A percentile compares a stretch with the other conserved stretches of the same genome.
These are phyloP conservation scores for Triticum monococcum DNA, from an alignment of 176 grass and related monocot species.

Conservation along the genomic window DNA sequence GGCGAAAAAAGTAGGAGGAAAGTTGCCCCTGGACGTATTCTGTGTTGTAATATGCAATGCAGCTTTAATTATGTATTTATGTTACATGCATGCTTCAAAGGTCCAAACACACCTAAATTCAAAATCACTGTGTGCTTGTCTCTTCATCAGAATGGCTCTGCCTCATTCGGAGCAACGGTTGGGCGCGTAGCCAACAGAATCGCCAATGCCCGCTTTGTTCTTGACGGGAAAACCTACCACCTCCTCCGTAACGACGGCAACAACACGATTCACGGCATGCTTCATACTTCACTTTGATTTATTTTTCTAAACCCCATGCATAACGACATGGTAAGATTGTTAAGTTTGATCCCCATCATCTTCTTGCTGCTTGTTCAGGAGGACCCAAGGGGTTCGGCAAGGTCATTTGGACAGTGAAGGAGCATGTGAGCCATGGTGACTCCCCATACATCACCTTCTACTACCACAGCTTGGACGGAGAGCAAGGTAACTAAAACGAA, in stretches of 20 bases:
- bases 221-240: conserved; percentile 54
- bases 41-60: background rate
- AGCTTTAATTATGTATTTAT: background rate
- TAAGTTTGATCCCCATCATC: background rate
- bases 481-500: conserved; percentile 1
- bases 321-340: background rate
- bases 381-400: background rate
- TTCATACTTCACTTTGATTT: background rate
- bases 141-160: conserved; percentile 50
- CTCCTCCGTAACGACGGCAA: conserved; percentile 58
- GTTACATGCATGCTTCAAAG: background rate
- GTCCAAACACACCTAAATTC: background rate
- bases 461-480: background rate
- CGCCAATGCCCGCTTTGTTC: conserved; percentile 45
- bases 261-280: conserved; percentile 63
- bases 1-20: background rate
- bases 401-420: conserved; percentile 2
- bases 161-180: conserved; percentile 74
- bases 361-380: background rate
- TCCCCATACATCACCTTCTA: background rate
- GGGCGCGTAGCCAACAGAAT: conserved; percentile 85
- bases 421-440: background rate
- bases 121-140: background rate
- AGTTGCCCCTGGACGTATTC: background rate
- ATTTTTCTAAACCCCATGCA: background rate